These are phyloP conservation scores for Trametes versicolor DNA, from an alignment of 1,284 basidiomycete genomes.

Conservation along the genomic window DNA sequence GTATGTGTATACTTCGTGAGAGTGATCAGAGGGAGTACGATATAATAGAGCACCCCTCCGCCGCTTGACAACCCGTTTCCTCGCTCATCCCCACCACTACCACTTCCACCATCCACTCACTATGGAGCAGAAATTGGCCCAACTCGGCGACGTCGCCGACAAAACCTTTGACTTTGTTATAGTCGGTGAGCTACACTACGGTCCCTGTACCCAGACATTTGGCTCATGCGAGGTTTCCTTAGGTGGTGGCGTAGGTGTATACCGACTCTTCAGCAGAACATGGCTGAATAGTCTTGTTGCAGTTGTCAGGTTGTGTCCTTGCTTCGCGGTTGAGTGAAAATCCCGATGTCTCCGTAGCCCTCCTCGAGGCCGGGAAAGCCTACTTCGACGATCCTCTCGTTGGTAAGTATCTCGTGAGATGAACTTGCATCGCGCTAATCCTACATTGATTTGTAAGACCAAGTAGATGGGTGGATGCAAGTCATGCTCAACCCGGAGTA, in stretches of 20 bases:
- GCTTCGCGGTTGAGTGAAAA: slow-evolving; percentile 30
- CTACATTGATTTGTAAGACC: slow-evolving; percentile 6
- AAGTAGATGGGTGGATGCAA: slow-evolving; percentile 25
- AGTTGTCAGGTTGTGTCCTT: slow-evolving; percentile 26
- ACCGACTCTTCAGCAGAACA: too few species aligned
- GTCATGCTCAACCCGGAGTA: slow-evolving; percentile 29
- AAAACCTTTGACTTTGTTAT: slow-evolving; percentile 27
- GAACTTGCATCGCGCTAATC: neutral
- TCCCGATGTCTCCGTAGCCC: slow-evolving; percentile 26
- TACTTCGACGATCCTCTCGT: slow-evolving; percentile 31
- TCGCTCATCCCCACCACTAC: too few species aligned
- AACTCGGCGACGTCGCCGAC: slow-evolving; percentile 11
- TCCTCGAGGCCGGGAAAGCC: slow-evolving; percentile 34
- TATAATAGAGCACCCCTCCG: too few species aligned
- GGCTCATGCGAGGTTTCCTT: neutral
- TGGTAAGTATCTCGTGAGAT: slow-evolving; percentile 14
- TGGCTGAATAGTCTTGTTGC: neutral
- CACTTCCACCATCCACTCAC: too few species aligned
- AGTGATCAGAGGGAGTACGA: too few species aligned
- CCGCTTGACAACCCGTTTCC: too few species aligned
- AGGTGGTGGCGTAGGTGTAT: slow-evolving; percentile 14
- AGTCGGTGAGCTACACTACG: slow-evolving; percentile 8
- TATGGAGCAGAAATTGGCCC: slow-evolving; percentile 17
- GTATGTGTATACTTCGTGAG: too few species aligned
- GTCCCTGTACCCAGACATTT: neutral